Evolutionary conservation across 371 early-diverging fungal genomes (phyloP), one percentile per base, ranked within the genome.

Genomic region (Mucor ambiguus): DNA sequence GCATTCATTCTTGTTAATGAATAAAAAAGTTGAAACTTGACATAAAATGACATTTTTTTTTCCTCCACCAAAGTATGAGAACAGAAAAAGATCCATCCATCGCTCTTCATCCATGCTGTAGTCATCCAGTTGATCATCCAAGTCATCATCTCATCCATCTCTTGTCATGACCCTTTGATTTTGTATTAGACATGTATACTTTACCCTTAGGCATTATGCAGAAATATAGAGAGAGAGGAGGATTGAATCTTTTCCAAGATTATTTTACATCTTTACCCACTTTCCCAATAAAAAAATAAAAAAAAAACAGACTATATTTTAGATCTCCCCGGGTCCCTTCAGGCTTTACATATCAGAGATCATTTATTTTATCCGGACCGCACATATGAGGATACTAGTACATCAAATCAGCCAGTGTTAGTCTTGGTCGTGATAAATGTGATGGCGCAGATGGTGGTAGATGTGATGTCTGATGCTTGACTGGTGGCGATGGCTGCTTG

Each of bases 171-270:
- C 32, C 43, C 10, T 32, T 20, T 26, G 16, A 20, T 26, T 59
- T 58, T 16, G 2, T 4, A 20, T 41, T 1, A 33, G 33, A 33
- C 8, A 30, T 18, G 55, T 33, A 60, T 60, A 56, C 41, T 55
- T 66, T 61, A 66, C 67, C 67, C 60, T 66, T 66, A 66, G 67
- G 67, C 67, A 66, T 66, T 66, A 60, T 60, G 57, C 59, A 66
- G 67, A 66, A 60, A 55, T 60, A 66, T 66, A 60, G 67, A 66
- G 67, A 66, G 67, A 66, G 67, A 66, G 67, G 59, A 59, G 20
- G 67, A 55, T 60, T 41, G 20, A 32, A 9, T 22, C 20, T n/a
- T 46, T 64, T 28, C 43, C 33, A 29, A 33, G 52, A 46, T 60
- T 33, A 44, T n/a, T 60, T 46, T 60, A 29, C 48, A 10, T 24